Evolutionary conservation across 176 grass and related monocot genomes (phyloP).

Genomic region (Aegilops speltoides): DNA sequence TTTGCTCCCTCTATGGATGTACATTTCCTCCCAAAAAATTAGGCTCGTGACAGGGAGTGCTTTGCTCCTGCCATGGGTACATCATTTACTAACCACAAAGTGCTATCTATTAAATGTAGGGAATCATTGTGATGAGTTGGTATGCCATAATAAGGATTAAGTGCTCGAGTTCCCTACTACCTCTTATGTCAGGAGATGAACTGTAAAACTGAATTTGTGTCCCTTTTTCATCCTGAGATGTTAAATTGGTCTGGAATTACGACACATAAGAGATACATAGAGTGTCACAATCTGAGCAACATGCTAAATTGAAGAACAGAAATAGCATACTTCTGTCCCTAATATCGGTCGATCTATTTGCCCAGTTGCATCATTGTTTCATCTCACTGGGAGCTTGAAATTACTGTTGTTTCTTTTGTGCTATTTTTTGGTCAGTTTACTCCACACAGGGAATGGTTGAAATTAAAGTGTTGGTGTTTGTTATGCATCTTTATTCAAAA

Average conservation of each 20-base stretch:
- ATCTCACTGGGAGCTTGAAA: not conserved
- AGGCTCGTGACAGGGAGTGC: not conserved
- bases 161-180: not conserved
- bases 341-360: not conserved
- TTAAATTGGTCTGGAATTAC: conserved; percentile 3
- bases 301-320: not conserved
- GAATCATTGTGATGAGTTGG: not conserved
- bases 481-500: conserved; percentile 13
- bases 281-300: not conserved
- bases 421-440: not conserved
- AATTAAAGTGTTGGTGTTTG: not conserved
- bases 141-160: not conserved
- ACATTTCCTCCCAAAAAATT: not conserved
- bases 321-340: not conserved
- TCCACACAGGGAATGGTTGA: not conserved
- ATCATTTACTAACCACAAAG: not conserved
- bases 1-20: not conserved
- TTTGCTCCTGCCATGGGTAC: conserved; percentile 2
- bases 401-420: not conserved
- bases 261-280: not conserved
- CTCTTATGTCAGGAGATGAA: not conserved
- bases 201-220: not conserved
- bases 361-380: not conserved
- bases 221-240: not conserved
- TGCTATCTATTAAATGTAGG: not conserved